A percentile compares a stretch with the other conserved stretches of the same genome.
Conservation (phyloP, 306 rosid species). For the Parietaria judaica region DNA sequence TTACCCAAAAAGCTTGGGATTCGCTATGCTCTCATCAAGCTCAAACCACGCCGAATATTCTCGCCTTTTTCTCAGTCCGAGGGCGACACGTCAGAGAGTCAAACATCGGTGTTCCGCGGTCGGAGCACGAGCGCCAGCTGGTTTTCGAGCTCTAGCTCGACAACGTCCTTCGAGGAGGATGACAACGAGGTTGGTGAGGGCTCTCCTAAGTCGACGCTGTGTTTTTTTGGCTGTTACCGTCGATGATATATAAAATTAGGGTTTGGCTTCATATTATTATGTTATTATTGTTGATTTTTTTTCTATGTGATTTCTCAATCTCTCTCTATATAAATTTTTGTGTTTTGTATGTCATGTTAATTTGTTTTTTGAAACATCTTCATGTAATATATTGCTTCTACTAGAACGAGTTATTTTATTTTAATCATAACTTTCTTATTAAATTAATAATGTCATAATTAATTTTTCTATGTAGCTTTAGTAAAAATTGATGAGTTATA, state of each 20-base stretch:
- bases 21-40: neutral
- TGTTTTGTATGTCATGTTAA: neutral
- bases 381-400: no score
- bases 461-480: no score
- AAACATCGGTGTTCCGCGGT: neutral
- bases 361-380: no score
- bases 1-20: neutral
- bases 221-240: constrained; percentile 33
- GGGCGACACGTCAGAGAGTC: neutral
- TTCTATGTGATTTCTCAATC: neutral
- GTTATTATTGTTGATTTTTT: neutral
- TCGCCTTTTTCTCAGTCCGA: neutral
- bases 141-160: constrained; percentile 39
- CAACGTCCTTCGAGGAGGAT: constrained; percentile 34
- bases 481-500: no score
- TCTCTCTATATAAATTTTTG: neutral
- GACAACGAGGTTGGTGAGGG: constrained; percentile 18
- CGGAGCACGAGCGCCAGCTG: constrained; percentile 1
- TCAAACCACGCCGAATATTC: neutral
- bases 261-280: neutral
- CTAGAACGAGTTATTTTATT: no score
- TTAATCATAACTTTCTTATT: no score
- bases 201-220: constrained; percentile 45
- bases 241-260: neutral
- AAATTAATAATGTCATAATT: no score